Base-by-base conservation (phyloP, 2,329 filamentous ascomycete species). In the Xylaria sp. region DNA sequence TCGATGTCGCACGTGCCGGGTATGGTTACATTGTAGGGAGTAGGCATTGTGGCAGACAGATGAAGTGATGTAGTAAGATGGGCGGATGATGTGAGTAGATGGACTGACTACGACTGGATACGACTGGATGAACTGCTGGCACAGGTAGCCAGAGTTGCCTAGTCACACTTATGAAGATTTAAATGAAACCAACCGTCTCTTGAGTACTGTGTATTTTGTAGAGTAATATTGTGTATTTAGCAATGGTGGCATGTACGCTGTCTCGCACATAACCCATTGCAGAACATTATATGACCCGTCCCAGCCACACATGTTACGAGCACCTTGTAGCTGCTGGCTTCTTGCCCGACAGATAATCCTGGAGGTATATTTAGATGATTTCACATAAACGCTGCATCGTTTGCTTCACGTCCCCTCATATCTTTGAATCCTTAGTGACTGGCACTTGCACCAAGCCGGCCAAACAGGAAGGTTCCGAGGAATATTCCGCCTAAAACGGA, bases 401-500 rank as follows among this genome's bases (percentile, higher is more conserved):
- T 5, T 4, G 45, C 15, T 25, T 20, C n/a, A 20, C 3, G 10
- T 47, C 10, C 39, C 11, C 9, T 13, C 5, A 47, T 10, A 29
- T 22, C 7, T 29, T 27, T 13, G 25, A 49, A 39, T 39, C n/a
- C 15, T 62, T 36, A 66, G 17, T 66, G 63, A 10, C 45, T 6
- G 5, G 51, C 39, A 2, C 31, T 13, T 53, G 62, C 66, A 22
- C 69, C 63, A 27, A 74, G 73, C 44, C 73, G 71, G 47, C 73
- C 73, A 31, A 68, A 69, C 17, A 73, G 50, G 27, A 74, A 74
- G 6, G 73, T 65, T 15, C 73, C 73, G 1, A 74, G 72, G 45
- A 74, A 74, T 42, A 74, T 73, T 17, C 75, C 75, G 11, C 65
- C 74, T 17, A 76, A 67, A 1, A 76, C 74, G 3, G 75, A 76